Evolutionary conservation across 2,329 filamentous ascomycete genomes (phyloP), one percentile per base, ranked within the genome.

Genomic region (Pleoardoris graminearum): DNA sequence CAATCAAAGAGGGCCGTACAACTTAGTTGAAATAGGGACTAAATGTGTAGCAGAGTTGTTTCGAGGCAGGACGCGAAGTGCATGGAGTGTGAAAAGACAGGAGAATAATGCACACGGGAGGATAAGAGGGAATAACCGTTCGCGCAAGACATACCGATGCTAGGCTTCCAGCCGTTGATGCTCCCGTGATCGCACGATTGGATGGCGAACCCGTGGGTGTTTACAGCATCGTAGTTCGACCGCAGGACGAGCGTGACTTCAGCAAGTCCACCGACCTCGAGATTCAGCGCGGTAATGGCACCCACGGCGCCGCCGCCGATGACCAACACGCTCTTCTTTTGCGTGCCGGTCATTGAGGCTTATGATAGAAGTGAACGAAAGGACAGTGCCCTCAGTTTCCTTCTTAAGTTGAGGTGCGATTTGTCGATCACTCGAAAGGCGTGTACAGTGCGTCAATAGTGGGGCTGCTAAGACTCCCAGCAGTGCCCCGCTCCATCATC

Each of bases 271-370:
- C 80, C 80, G 5, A 69, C 63, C 62, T 85, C 79, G 16, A 86
- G 74, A 22, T 79, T 79, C 37, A 82, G 78, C 4, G 81, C 81
- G 3, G 80, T 79, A 61, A 85, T 81, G 0, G 81, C 79, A 21
- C 83, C 83, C 1, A 85, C 78, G 6, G 80, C 81, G 7, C 83
- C 83, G 8, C 75, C 74, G 17, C 83, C 83, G 12, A 85, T 69
- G 4, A 85, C 63, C 4, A 85, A 75, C 3, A 85, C 73, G 21
- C 69, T 75, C 48, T 67, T 70, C 55, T 65, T 70, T 27, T 57
- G 53, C 1, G 17, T 42, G 7, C 65, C 55, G 62, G 63, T 29
- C 69, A 73, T 73, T 21, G 43, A n/a, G n/a, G 33, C 33, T 22
- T 10, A 21, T 33, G 44, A 41, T 32, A 16, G 46, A 27, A 19